Evolutionary conservation across 805 yeast genomes (phyloP).

Genomic region (Kurtzmaniella cleridarum): DNA sequence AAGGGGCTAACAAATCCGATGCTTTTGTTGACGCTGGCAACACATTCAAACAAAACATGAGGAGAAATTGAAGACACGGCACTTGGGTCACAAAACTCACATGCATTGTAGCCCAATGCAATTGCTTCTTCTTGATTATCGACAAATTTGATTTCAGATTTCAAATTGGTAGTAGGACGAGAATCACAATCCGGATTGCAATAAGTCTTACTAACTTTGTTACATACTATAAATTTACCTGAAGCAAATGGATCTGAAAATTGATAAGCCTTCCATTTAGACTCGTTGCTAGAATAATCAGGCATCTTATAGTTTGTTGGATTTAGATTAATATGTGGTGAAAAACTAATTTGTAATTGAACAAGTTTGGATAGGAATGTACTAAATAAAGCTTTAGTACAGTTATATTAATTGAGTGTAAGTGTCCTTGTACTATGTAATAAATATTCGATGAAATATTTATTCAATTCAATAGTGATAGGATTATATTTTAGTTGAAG

Average conservation of each 20-base stretch:
- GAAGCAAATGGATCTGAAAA: conserved; percentile 64
- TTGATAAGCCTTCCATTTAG: conserved; percentile 61
- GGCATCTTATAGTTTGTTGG: too few species aligned
- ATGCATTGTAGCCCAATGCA: conserved; percentile 42
- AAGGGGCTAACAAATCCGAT: conserved; percentile 56
- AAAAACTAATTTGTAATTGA: too few species aligned
- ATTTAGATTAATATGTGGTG: too few species aligned
- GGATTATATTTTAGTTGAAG: too few species aligned
- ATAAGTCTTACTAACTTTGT: conserved; percentile 34
- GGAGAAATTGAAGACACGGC: conserved; percentile 42
- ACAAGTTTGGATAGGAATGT: too few species aligned
- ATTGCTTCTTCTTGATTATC: conserved; percentile 38
- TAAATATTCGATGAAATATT: too few species aligned
- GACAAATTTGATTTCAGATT: conserved; percentile 43
- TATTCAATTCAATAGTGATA: too few species aligned
- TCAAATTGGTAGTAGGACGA: conserved; percentile 36
- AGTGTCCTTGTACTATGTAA: too few species aligned
- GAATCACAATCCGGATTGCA: conserved; percentile 71
- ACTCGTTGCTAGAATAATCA: conserved; percentile 36
- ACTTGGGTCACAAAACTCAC: conserved; percentile 53
- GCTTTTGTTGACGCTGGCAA: conserved; percentile 47
- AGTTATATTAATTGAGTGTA: too few species aligned
- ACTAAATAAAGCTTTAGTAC: too few species aligned
- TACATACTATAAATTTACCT: conserved; percentile 50
- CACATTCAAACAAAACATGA: conserved; percentile 42